Base-by-base conservation (phyloP, 1,139 yeast species). In the Blastobotrys persicus region DNA sequence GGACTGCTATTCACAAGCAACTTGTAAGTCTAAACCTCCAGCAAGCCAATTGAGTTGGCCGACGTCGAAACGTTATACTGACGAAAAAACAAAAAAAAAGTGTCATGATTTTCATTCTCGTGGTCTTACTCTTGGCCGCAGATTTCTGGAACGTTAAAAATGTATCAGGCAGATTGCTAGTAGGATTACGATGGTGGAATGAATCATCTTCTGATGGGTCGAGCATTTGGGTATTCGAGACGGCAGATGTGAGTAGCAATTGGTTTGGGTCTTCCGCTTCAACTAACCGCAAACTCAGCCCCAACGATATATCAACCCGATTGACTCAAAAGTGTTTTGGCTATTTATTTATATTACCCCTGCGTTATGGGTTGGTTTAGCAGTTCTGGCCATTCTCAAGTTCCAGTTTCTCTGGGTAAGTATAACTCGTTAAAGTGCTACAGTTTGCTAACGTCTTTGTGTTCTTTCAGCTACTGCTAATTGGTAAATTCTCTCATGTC, bases 141-240 rank as follows among this genome's bases (percentile, higher is more conserved):
- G 98, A 92, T 66, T 92, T 92, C 63, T 92, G 97, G 95, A 85
- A 88, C 62, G 82, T 88, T 40, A 92, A 92, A 63, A 92, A 92
- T 66, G 87, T 92, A 13, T 76, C 95, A 13, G 98, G 98, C 0
- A 74, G 98, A 53, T 76, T 88, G 48, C 70, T 92, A 50, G 98
- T 92, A 4, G 98, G 97, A 0, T 75, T 92, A 55, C 77, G 98
- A 58, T 91, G 97, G 96, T 89, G 96, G 96, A 88, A 88, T 65
- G 81, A 59, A 61, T 73, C 72, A 0, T 55, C 69, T 1, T 55
- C 55, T 3, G 63, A 67, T 11, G 91, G 92, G 34, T 85, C 83
- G 56, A 83, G 87, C 54, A 80, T 85, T 16, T 88, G 95, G 95
- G 95, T 88, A 16, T 88, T 88, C 65, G 96, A 88, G 66, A 81